Conservation (phyloP, 164 flowering plant species). For the Berberis vulgaris region DNA sequence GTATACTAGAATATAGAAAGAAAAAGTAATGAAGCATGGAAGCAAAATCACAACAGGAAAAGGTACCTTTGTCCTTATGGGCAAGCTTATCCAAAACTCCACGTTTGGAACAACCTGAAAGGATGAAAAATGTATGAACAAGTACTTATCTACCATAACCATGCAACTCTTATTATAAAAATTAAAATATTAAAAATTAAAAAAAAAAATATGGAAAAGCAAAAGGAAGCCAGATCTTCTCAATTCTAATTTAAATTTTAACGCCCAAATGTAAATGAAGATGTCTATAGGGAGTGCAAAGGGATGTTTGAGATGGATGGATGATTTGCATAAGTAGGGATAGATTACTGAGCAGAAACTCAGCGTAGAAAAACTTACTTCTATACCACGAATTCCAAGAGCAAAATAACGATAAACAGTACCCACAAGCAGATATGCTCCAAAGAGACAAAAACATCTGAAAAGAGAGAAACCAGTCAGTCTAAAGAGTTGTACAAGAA, state of each 20-base stretch:
- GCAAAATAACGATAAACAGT: slow-evolving; percentile 54
- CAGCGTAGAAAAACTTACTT: slow-evolving; percentile 42
- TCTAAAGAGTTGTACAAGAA: neutral
- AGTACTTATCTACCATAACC: neutral
- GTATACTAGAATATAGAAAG: neutral
- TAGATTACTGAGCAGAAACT: neutral
- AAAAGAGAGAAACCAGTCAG: slow-evolving; percentile 10
- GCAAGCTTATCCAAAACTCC: slow-evolving; percentile 63
- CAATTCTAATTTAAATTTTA: too few species aligned
- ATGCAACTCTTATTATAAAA: neutral
- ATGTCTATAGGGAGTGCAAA: too few species aligned
- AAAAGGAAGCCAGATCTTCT: neutral
- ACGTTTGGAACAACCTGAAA: slow-evolving; percentile 68
- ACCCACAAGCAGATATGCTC: slow-evolving; percentile 68
- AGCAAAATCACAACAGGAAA: neutral
- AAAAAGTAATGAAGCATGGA: neutral
- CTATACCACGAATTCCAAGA: slow-evolving; percentile 67
- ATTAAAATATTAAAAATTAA: neutral
- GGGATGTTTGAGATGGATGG: too few species aligned
- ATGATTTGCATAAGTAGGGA: neutral
- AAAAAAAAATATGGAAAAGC: neutral
- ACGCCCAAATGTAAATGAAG: too few species aligned
- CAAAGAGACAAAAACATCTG: slow-evolving; percentile 69
- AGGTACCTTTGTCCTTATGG: slow-evolving; percentile 57
- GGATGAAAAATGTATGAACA: neutral